Base-by-base conservation (phyloP, 2,329 filamentous ascomycete genomes). In the Fusarium oxysporum region DNA sequence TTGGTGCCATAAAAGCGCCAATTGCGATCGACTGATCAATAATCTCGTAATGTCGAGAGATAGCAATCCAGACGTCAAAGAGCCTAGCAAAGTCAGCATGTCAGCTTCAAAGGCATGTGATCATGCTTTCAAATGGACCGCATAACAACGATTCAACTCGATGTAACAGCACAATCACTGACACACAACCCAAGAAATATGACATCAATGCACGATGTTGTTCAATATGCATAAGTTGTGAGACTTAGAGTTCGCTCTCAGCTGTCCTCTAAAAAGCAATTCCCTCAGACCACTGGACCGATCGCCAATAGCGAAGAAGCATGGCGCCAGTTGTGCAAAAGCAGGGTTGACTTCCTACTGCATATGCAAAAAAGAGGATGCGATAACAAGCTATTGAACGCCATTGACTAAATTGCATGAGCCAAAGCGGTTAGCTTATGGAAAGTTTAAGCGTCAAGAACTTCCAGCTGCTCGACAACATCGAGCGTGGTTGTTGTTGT, bases 221-320 rank as follows among this genome's bases (percentile, higher is more conserved):
- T 47, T 50, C 56, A 60, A 62, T 60, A 48, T 69, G 64, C 71
- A 72, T 62, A 69, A 50, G 67, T 44, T 69, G 64, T 60, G 41
- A 32, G 57, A 74, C 63, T 35, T 60, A 16, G 68, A 48, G 51
- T 72, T 59, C 32, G 44, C 16, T 37, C 47, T 74, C 44, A 65
- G 67, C 60, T 69, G 51, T 45, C 40, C 48, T 47, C n/a, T 41
- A 56, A 47, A 51, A 50, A 32, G 21, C 28, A 53, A 62, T 45
- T 56, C 60, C 47, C 32, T 53, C 41, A 59, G 54, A 40, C 48
- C 40, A 48, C 53, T 47, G 33, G 19, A 48, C 21, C 38, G 19
- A 51, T 32, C 41, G 21, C 68, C 67, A 72, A 74, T 72, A 48
- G 53, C 40, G 43, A 55, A 16, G 32, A 59, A 33, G 48, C 23